Evolutionary conservation across 2,329 filamentous ascomycete species (phyloP).

Genomic region (Neopestalotiopsis rosae): DNA sequence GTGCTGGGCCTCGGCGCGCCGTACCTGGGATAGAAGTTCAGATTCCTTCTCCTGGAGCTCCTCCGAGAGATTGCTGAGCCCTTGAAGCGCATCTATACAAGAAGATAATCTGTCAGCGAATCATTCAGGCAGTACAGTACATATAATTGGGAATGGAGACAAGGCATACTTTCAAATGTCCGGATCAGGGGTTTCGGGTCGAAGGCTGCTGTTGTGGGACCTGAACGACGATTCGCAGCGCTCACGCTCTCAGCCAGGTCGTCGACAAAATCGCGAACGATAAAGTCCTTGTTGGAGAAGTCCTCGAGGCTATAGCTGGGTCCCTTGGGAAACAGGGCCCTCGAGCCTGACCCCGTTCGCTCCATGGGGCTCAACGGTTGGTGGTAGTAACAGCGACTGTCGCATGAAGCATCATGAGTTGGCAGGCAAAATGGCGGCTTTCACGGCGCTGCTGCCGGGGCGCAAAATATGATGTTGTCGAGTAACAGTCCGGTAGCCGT

Average conservation of each 20-base stretch:
- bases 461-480: not conserved
- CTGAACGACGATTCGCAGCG: constrained; percentile 80
- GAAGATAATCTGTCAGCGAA: not conserved
- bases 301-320: constrained; percentile 88
- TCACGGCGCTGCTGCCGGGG: not conserved
- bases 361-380: constrained; percentile 42
- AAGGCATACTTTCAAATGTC: constrained; percentile 77
- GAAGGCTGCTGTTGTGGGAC: constrained; percentile 69
- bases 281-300: constrained; percentile 90
- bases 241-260: constrained; percentile 85
- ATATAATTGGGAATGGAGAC: not conserved
- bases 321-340: constrained; percentile 76
- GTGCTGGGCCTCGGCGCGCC: constrained; percentile 90
- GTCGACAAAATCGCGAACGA: constrained; percentile 97
- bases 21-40: constrained; percentile 86
- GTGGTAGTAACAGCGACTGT: constrained; percentile 20
- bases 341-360: constrained; percentile 53
- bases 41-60: constrained; percentile 91
- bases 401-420: constrained; percentile 26
- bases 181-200: constrained; percentile 97
- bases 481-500: not conserved
- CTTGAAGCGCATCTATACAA: constrained; percentile 64
- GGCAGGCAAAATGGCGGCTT: not conserved
- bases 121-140: not conserved
- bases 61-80: constrained; percentile 74